These are phyloP conservation scores for Teratosphaeria nubilosa DNA, from an alignment of 2,329 filamentous ascomycete genomes.

Conservation along the genomic window DNA sequence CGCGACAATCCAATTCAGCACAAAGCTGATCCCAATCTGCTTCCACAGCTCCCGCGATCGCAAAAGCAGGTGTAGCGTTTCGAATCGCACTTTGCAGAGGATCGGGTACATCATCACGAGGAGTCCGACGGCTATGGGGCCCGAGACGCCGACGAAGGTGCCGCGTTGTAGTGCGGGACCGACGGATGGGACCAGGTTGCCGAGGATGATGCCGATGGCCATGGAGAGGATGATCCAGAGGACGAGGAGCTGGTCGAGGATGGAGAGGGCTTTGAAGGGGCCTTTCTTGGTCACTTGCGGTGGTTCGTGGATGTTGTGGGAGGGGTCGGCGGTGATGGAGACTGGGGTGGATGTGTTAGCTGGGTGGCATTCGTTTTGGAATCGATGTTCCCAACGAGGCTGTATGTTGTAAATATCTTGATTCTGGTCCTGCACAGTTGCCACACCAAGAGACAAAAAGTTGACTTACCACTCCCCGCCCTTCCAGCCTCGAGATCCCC, in stretches of 20 bases:
- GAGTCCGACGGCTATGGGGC: constrained; percentile 65
- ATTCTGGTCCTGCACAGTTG: neutral
- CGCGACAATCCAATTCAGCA: constrained; percentile 75
- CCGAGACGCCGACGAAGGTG: constrained; percentile 59
- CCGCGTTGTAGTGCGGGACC: constrained; percentile 57
- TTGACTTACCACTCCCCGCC: neutral
- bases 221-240: constrained; percentile 69
- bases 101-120: constrained; percentile 95
- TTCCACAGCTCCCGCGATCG: constrained; percentile 56
- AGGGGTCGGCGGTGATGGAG: neutral
- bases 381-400: neutral
- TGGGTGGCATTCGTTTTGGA: neutral
- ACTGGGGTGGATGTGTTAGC: neutral
- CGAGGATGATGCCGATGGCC: constrained; percentile 62
- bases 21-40: constrained; percentile 65
- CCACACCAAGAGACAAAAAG: neutral
- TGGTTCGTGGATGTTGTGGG: neutral
- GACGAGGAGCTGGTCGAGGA: constrained; percentile 37
- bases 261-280: constrained; percentile 31
- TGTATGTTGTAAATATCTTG: neutral
- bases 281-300: neutral
- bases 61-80: constrained; percentile 60
- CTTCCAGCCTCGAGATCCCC: neutral
- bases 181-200: constrained; percentile 59
- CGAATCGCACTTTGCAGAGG: constrained; percentile 74